Evolutionary conservation across 2,329 filamentous ascomycete species (phyloP), one percentile per base, ranked within the genome.

Genomic region (Trichoderma sp.): DNA sequence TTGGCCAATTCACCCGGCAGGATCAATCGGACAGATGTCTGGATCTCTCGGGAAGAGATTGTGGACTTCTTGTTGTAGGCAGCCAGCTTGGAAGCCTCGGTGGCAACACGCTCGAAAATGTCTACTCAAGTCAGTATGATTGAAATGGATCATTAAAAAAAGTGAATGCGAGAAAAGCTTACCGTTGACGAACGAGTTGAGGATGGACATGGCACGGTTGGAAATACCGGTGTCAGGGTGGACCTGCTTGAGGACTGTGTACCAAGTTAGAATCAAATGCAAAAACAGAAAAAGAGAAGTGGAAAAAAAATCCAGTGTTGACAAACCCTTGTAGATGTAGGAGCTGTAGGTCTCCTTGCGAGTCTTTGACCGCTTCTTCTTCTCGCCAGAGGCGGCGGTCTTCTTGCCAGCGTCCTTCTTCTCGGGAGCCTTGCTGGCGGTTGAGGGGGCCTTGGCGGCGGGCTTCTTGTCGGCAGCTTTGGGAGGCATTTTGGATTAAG

Each of bases 51-150:
- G 77, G 96, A 98, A 69, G 95, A 98, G 86, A 99, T 99, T 83
- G 96, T 99, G 66, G 95, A 98, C 90, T 99, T 99, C 93, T 98
- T 99, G 92, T 99, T 99, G 90, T 99, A 99, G 75, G 96, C 96
- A 78, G 96, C 96, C 74, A 99, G 92, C 92, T 99, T 99, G 83
- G 94, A 97, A 67, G 96, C 96, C 87, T 99, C 96, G 73, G 96
- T 98, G 76, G 96, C 96, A 78, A 99, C 95, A 79, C 96, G 95
- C 92, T 99, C 96, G 84, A 99, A 99, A 84, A 99, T 99, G 81
- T 99, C 94, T 96, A 15, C 23, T 8, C 9, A 62, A 67, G 30
- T 53, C 20, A 68, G 64, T 62, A 13, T 8, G 59, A 26, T 17
- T 6, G 17, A n/a, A 13, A 26, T 7, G n/a, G 13, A 7, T 55